Base-by-base conservation (phyloP, 208 protist genomes). In the Trypanosoma melophagium region DNA sequence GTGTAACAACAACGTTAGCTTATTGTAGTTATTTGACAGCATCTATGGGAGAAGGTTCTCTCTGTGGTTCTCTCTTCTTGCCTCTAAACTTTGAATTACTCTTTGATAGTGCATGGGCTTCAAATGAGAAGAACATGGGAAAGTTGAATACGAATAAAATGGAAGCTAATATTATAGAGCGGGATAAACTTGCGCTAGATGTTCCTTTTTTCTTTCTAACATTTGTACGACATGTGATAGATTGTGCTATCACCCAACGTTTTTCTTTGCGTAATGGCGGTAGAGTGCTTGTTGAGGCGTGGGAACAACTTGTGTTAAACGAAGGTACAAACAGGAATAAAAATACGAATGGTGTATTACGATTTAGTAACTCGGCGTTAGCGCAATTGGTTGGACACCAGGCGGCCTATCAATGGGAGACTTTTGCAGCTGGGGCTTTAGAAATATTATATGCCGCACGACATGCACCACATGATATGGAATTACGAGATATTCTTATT, bases 221-320 rank as follows among this genome's bases (percentile, higher is more conserved):
- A 21, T 57, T 90, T 13, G 54, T 88, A 42, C 78, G 83, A 0
- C 38, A 57, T 7, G 71, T 87, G 50, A 68, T 93, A 56, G 87
- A 93, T 62, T 79, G 77, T 13, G 72, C 83, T 28, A 75, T 79
- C n/a, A 76, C 71, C 10, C 87, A 88, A 74, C 81, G 79, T 17
- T 81, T 83, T 10, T 61, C 59, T n/a, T 56, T 93, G 31, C 83
- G 83, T 7, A 60, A 68, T 35, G 40, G 74, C 14, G 69, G 69
- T 21, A 57, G 62, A 0, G 61, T 86, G 1, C 51, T 93, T 7
- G 62, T 78, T 8, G 74, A 93, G 66, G 57, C 86, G 50, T 93
- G 87, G 87, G 87, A 90, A 42, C 62, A 76, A 40, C 66, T 88
- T 41, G 28, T 84, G 10, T 19, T 4, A 8, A 59, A 49, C 5